Base-by-base conservation (phyloP, 495 filamentous ascomycete genomes). In the Cercophora scortea region DNA sequence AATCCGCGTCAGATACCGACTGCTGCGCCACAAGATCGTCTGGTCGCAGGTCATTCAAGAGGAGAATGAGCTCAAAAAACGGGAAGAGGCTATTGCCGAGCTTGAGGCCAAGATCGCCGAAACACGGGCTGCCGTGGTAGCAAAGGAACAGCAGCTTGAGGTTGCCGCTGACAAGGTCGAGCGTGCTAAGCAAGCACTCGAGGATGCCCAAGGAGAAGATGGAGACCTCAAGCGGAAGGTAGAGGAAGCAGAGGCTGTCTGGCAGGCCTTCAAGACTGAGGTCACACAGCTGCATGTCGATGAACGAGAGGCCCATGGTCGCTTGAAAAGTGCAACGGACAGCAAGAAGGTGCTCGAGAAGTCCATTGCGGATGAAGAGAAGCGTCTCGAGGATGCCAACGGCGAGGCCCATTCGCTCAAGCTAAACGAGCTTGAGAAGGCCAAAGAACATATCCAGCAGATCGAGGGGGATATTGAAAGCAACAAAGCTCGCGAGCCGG, bases 21-120 rank as follows among this genome's bases (percentile, higher is more conserved):
- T 70, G 25, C 64, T 85, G 46, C 66, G 74, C 42, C 64, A 69
- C 15, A 84, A 90, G 62, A 71, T 88, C 70, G 84, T 78, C 33
- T 92, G 88, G 88, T 74, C 78, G 25, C 85, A 89, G 55, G 87
- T 91, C 2, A 66, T 63, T 11, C 62, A 70, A 11, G 59, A 71
- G 43, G 71, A 76, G 56, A 52, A 56, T 7, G 61, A 69, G 16
- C 54, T 71, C 1, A 47, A 57, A 34, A 39, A 52, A 19, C 58
- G 61, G 40, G 60, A 70, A 32, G 48, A 62, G 6, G 59, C 59
- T 7, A 55, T 77, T 33, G 50, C 60, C 8, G 61, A 67, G 25
- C 54, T 71, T 6, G 50, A 70, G 17, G 58, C 62, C 32, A 54
- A 64, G 10, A 56, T 73, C 6, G 25, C 51, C 3, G 58, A 61